phyloP scores from a whole-genome alignment of 2,329 filamentous ascomycete species.

The Colletotrichum navitas region DNA sequence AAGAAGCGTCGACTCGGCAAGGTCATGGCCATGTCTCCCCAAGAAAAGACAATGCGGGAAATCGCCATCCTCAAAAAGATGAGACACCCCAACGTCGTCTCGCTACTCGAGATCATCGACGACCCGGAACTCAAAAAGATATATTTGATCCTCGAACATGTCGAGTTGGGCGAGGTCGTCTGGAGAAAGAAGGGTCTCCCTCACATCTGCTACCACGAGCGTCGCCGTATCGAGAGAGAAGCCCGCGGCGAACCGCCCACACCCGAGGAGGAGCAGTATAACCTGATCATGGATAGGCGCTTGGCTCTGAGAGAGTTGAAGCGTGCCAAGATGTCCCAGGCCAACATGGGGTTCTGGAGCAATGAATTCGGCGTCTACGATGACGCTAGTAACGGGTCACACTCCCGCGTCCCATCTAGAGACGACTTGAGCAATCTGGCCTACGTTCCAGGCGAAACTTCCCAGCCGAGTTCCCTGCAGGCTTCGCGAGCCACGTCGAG shows the following conservation, averaged over 20 bases:
- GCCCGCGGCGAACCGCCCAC: conserved; percentile 70
- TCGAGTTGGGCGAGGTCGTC: conserved; percentile 91
- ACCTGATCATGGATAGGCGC: conserved; percentile 70
- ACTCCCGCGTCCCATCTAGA: conserved; percentile 58
- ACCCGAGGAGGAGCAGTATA: conserved; percentile 71
- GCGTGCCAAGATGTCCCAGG: conserved; percentile 65
- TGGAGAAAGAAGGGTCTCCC: conserved; percentile 92
- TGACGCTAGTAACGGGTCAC: conserved; percentile 59
- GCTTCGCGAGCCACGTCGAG: conserved; percentile 59
- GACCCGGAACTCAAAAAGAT: conserved; percentile 97
- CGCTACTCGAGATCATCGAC: conserved; percentile 95
- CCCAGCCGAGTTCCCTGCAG: conserved; percentile 55
- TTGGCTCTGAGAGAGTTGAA: conserved; percentile 69
- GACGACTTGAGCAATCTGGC: conserved; percentile 56
- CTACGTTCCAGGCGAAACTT: conserved; percentile 47
- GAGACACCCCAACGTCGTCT: conserved; percentile 96
- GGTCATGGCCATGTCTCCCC: conserved; percentile 73
- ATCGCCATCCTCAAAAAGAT: conserved; percentile 99
- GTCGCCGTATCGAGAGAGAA: conserved; percentile 81
- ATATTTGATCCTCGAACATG: conserved; percentile 96
- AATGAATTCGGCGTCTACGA: conserved; percentile 79
- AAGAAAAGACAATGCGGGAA: conserved; percentile 91
- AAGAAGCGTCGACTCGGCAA: conserved; percentile 93
- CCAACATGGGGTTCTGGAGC: conserved; percentile 78
- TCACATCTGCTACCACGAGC: conserved; percentile 86